These are phyloP conservation scores for Diaporthe sp. DNA, from an alignment of 2,329 filamentous ascomycete species.

Conservation along the genomic window DNA sequence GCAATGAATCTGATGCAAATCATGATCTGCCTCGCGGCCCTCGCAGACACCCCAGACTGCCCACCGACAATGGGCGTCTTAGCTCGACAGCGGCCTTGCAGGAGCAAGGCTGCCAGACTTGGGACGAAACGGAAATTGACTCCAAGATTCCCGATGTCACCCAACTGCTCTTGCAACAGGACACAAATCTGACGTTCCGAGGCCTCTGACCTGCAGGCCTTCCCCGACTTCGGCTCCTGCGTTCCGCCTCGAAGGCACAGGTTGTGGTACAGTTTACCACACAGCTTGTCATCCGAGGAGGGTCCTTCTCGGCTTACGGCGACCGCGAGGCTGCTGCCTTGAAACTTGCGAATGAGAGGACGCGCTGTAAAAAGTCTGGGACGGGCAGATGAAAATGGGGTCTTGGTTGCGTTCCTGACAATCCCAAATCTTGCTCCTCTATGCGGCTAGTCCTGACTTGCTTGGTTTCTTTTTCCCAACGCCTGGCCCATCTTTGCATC, in stretches of 20 bases:
- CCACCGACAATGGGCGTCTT: conserved; percentile 16
- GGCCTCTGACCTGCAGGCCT: background rate
- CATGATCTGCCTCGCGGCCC: conserved; percentile 24
- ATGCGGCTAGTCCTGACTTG: conserved; percentile 5
- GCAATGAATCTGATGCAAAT: conserved; percentile 31
- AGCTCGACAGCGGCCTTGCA: background rate
- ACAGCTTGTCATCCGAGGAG: background rate
- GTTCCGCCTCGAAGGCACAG: too few species aligned
- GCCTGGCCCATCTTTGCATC: background rate
- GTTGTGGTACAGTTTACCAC: background rate
- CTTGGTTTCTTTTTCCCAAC: conserved; percentile 2
- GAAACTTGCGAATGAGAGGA: background rate
- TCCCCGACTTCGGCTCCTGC: background rate
- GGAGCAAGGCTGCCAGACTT: conserved; percentile 13
- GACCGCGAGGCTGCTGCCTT: conserved; percentile 9
- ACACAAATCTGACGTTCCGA: background rate
- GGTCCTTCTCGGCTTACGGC: background rate
- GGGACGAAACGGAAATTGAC: conserved; percentile 27
- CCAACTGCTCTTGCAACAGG: conserved; percentile 1
- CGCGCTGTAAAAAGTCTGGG: background rate
- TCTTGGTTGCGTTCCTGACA: background rate
- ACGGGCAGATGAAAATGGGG: background rate
- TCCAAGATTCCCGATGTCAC: conserved; percentile 7
- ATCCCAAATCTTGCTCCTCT: conserved; percentile 18
- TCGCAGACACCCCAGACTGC: conserved; percentile 17